Conservation (phyloP, 2,329 filamentous ascomycete species). For the Venturia pyrina region DNA sequence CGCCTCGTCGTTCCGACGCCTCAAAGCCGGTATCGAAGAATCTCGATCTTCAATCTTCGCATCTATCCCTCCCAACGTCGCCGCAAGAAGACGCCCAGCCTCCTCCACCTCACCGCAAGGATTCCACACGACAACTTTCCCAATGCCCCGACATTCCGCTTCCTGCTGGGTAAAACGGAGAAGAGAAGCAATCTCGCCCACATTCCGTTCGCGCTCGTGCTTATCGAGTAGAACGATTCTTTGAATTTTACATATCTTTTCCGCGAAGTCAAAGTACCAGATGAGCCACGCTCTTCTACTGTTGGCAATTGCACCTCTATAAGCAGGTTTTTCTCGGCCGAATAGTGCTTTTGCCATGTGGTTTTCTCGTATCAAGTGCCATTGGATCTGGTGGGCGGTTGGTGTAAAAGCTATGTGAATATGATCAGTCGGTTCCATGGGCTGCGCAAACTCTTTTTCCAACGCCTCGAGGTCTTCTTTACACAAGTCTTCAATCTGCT, state of each 20-base stretch:
- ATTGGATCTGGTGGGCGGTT: not conserved
- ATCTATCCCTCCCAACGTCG: not conserved
- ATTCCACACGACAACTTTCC: not conserved
- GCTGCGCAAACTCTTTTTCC: not conserved
- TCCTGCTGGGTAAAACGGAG: not conserved
- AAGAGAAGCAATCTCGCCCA: not conserved
- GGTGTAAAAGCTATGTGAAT: not conserved
- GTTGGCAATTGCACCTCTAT: not conserved
- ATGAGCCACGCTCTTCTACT: slow-evolving; percentile 2
- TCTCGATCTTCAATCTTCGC: not conserved
- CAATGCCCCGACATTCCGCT: not conserved
- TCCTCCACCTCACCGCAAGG: not conserved
- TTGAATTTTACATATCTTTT: not conserved
- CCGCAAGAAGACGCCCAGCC: not conserved
- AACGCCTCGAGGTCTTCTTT: not conserved
- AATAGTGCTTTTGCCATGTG: not conserved
- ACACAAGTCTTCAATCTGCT: not conserved
- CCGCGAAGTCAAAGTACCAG: not conserved
- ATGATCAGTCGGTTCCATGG: not conserved
- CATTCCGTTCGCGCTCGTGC: not conserved
- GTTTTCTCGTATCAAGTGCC: not conserved
- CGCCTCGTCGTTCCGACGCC: not conserved
- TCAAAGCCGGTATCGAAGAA: not conserved
- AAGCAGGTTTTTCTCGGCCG: not conserved
- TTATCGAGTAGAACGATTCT: slow-evolving; percentile 3